Base-by-base conservation (phyloP, 495 filamentous ascomycete genomes). In the Penicillium argentinense region DNA sequence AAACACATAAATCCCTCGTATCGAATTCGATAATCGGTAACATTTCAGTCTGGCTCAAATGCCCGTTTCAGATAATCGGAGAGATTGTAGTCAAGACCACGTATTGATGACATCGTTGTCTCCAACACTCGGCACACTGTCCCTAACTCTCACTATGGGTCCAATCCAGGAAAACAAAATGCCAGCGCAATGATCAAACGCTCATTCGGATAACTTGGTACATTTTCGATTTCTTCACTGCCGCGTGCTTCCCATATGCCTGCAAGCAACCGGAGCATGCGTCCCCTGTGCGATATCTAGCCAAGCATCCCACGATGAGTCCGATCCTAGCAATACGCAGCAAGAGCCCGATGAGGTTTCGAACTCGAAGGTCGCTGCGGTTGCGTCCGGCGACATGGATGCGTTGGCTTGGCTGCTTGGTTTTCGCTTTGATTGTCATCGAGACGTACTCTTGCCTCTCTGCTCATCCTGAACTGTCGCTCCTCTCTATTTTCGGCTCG, bases 61-160 rank as follows among this genome's bases (percentile, higher is more conserved):
- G n/a, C n/a, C n/a, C n/a, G n/a, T n/a, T n/a, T n/a, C n/a, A n/a
- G n/a, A n/a, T n/a, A n/a, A n/a, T n/a, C n/a, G 17, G 17, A 27
- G 4, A 37, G 21, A 22, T 53, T 39, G 50, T 6, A 49, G 50
- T 55, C 52, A 52, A 34, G 21, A 38, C 34, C 43, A 39, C 52
- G 48, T 56, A 45, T 39, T 52, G 44, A 56, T 56, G 56, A 59
- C 52, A 56, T 59, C 45, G 43, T 42, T 24, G 13, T 36, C 34
- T 8, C 16, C 19, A 42, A 1, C 9, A 40, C 14, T 28, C 42
- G 33, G 36, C 29, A 25, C n/a, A 21, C 9, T 28, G 17, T 36
- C 23, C 23, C 37, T 42, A 17, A 21, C 22, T 43, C 8, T 39
- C 30, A 18, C 21, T 39, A 25, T 9, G 7, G 5, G 34, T 8